Evolutionary conservation across 1,284 basidiomycete species (phyloP).

Genomic region (Entoloma clypeatum): DNA sequence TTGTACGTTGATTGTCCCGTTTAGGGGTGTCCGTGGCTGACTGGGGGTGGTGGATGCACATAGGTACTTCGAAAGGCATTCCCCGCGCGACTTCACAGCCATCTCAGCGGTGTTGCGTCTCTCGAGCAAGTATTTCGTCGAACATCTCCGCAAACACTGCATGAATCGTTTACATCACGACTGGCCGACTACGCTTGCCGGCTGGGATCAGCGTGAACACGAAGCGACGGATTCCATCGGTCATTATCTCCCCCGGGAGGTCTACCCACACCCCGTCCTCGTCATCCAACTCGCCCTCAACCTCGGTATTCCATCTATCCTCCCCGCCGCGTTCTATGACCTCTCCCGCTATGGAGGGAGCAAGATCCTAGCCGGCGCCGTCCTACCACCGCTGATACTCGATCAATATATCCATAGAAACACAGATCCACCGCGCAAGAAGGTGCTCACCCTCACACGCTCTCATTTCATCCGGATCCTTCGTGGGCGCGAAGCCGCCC

Average conservation of each 20-base stretch:
- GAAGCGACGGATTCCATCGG: slow-evolving; percentile 42
- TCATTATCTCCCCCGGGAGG: slow-evolving; percentile 45
- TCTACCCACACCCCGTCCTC: slow-evolving; percentile 53
- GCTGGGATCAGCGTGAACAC: slow-evolving; percentile 65
- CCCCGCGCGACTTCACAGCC: slow-evolving; percentile 49
- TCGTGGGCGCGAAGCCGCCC: slow-evolving; percentile 59
- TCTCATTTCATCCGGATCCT: slow-evolving; percentile 48
- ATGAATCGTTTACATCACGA: slow-evolving; percentile 52
- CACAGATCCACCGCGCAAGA: slow-evolving; percentile 3
- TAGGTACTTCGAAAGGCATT: slow-evolving; percentile 40
- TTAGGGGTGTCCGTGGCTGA: slow-evolving; percentile 10
- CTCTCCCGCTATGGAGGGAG: slow-evolving; percentile 67
- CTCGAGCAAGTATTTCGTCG: slow-evolving; percentile 66
- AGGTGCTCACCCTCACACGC: slow-evolving; percentile 36
- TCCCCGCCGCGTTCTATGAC: slow-evolving; percentile 69
- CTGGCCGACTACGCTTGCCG: slow-evolving; percentile 59
- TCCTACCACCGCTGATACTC: slow-evolving; percentile 25
- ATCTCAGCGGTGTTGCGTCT: slow-evolving; percentile 61
- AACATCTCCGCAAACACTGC: slow-evolving; percentile 54
- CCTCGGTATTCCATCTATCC: slow-evolving; percentile 49
- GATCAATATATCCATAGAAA: slow-evolving; percentile 21
- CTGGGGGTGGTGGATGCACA: neutral
- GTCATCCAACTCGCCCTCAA: slow-evolving; percentile 66
- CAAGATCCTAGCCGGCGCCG: slow-evolving; percentile 54
- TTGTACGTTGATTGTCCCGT: slow-evolving; percentile 29